A percentile compares a stretch with the other conserved stretches of the same genome.
phyloP scores from a whole-genome alignment of 176 grass and related monocot species.

The Musa itinerans region DNA sequence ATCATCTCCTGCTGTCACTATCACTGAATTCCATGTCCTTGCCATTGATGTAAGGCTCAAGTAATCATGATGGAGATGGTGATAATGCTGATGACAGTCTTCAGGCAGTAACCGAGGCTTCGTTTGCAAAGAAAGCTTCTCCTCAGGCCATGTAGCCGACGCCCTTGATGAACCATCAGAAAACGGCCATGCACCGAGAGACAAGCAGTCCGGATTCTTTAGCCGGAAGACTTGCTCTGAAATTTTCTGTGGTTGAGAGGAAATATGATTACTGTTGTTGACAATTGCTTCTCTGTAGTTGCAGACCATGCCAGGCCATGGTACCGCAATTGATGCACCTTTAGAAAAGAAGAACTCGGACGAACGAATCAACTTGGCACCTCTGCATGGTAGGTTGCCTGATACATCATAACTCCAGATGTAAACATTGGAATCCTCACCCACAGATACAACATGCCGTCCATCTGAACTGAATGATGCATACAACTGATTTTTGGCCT shows the following conservation, averaged over 20 bases:
- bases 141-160: conserved; percentile 72
- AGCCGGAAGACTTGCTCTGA: not conserved
- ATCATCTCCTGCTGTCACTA: conserved; percentile 59
- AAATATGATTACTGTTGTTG: not conserved
- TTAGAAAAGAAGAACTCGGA: conserved; percentile 70
- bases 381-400: not conserved
- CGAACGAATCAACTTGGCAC: conserved; percentile 34
- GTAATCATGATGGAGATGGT: conserved; percentile 21
- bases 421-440: conserved; percentile 66
- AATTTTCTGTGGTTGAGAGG: conserved; percentile 18
- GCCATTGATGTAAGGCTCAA: not conserved
- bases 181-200: conserved; percentile 37
- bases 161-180: conserved; percentile 27
- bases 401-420: conserved; percentile 56
- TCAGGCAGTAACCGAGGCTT: not conserved
- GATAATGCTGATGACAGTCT: not conserved
- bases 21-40: conserved; percentile 53
- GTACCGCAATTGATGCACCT: conserved; percentile 37
- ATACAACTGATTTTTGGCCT: conserved; percentile 42
- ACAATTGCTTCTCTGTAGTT: not conserved
- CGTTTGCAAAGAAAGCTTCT: conserved; percentile 39
- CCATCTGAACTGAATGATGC: conserved; percentile 65
- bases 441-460: conserved; percentile 55
- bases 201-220: conserved; percentile 24
- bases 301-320: conserved; percentile 47